These are phyloP conservation scores for Ambrosia hybrid DNA, from an alignment of 140 eudicot species.

Conservation along the genomic window DNA sequence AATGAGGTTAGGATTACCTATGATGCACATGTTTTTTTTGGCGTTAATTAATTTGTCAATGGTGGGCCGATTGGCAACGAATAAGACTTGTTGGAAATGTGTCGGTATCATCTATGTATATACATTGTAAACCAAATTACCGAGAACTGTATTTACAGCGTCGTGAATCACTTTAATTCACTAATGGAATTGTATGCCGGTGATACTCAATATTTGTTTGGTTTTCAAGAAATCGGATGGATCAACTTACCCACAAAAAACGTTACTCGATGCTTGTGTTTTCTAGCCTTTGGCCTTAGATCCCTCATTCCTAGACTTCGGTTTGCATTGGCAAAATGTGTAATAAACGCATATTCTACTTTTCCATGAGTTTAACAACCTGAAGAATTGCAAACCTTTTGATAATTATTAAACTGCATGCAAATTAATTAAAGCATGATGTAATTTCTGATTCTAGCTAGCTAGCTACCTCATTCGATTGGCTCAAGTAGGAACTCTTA, in stretches of 20 bases:
- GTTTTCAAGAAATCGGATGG: neutral
- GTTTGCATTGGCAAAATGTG: slow-evolving; percentile 57
- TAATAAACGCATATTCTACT: slow-evolving; percentile 48
- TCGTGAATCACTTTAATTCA: too few relatives aligned
- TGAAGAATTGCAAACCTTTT: neutral
- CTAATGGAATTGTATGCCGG: too few relatives aligned
- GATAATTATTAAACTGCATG: slow-evolving; percentile 23
- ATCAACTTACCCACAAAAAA: slow-evolving; percentile 41
- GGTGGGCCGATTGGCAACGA: too few relatives aligned
- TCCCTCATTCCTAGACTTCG: slow-evolving; percentile 49
- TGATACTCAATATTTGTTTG: too few relatives aligned
- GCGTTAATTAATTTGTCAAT: too few relatives aligned
- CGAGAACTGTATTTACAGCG: too few relatives aligned
- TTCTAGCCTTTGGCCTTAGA: slow-evolving; percentile 40
- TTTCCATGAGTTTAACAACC: slow-evolving; percentile 48
- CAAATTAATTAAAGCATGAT: neutral
- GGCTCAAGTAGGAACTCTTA: slow-evolving; percentile 55
- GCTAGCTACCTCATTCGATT: slow-evolving; percentile 51
- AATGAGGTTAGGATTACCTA: too few relatives aligned
- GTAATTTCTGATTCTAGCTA: neutral
- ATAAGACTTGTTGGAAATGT: too few relatives aligned
- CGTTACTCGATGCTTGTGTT: slow-evolving; percentile 42
- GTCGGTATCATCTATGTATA: too few relatives aligned
- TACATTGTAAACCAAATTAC: too few relatives aligned
- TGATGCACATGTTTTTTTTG: too few relatives aligned